phyloP scores from a whole-genome alignment of 2,329 filamentous ascomycete genomes.

The Rhinocladiella similis region DNA sequence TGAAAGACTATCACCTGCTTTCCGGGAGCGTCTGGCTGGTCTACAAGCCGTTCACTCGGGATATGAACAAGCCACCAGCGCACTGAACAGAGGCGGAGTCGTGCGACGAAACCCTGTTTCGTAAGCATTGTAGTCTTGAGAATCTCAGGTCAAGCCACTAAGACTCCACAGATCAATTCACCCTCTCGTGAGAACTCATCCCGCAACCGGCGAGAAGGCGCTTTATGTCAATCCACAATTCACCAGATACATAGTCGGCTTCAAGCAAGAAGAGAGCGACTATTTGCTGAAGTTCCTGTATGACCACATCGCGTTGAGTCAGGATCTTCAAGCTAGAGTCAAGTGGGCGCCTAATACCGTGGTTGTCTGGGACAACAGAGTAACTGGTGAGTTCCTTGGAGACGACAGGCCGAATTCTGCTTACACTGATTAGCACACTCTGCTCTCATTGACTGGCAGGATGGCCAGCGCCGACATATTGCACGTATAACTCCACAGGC shows the following conservation, averaged over 20 bases:
- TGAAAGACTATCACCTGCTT: slow-evolving; percentile 73
- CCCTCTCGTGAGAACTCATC: slow-evolving; percentile 49
- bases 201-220: slow-evolving; percentile 50
- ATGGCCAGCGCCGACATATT: slow-evolving; percentile 53
- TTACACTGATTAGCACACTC: slow-evolving; percentile 40
- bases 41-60: slow-evolving; percentile 77
- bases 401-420: slow-evolving; percentile 36
- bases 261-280: slow-evolving; percentile 49
- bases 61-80: slow-evolving; percentile 73
- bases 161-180: slow-evolving; percentile 34
- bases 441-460: slow-evolving; percentile 53
- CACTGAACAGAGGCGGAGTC: slow-evolving; percentile 49
- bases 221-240: slow-evolving; percentile 52
- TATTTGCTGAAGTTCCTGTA: slow-evolving; percentile 50
- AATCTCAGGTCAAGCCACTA: not conserved
- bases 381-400: slow-evolving; percentile 8
- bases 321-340: slow-evolving; percentile 51
- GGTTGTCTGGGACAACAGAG: slow-evolving; percentile 35
- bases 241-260: slow-evolving; percentile 48
- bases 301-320: slow-evolving; percentile 48
- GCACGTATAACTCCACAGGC: slow-evolving; percentile 55
- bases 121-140: slow-evolving; percentile 24
- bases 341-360: slow-evolving; percentile 52
- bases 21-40: slow-evolving; percentile 77
- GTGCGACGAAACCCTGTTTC: slow-evolving; percentile 43